Evolutionary conservation across 495 filamentous ascomycete species (phyloP).

Genomic region (Xylaria scruposa): DNA sequence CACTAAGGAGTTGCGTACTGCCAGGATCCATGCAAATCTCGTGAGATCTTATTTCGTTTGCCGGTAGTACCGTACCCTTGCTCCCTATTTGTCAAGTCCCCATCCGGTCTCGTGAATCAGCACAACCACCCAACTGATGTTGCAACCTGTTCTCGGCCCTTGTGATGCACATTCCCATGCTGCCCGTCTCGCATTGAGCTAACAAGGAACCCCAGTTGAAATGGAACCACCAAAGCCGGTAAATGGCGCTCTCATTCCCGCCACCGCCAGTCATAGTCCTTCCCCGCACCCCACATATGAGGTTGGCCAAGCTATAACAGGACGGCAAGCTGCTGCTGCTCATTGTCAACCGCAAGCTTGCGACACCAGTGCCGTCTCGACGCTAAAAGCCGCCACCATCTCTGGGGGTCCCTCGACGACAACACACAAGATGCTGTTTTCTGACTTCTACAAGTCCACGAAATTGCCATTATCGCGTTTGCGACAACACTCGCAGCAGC

Average conservation of each 20-base stretch:
- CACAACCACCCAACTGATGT: slow-evolving; percentile 16
- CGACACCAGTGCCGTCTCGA: slow-evolving; percentile 13
- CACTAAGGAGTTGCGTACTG: neutral
- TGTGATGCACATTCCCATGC: slow-evolving; percentile 8
- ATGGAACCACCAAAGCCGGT: slow-evolving; percentile 33
- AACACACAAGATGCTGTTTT: slow-evolving; percentile 44
- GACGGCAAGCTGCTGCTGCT: slow-evolving; percentile 26
- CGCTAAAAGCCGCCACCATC: slow-evolving; percentile 20
- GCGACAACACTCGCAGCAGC: slow-evolving; percentile 42
- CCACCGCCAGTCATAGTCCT: slow-evolving; percentile 39
- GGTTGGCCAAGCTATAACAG: slow-evolving; percentile 37
- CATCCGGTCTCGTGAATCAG: slow-evolving; percentile 8
- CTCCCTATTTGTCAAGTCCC: slow-evolving; percentile 23
- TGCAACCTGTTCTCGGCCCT: slow-evolving; percentile 21
- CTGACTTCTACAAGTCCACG: slow-evolving; percentile 44
- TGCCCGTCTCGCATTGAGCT: slow-evolving; percentile 22
- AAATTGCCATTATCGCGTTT: slow-evolving; percentile 49
- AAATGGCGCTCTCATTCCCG: slow-evolving; percentile 35
- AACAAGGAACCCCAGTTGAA: slow-evolving; percentile 23
- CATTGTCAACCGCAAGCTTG: slow-evolving; percentile 11
- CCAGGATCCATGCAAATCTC: slow-evolving; percentile 9
- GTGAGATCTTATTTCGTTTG: slow-evolving; percentile 20
- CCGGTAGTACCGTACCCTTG: neutral
- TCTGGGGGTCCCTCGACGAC: slow-evolving; percentile 34
- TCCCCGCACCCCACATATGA: slow-evolving; percentile 41